phyloP scores from a whole-genome alignment of 352 stramenopile genomes.

The Phytophthora agathidicida region DNA sequence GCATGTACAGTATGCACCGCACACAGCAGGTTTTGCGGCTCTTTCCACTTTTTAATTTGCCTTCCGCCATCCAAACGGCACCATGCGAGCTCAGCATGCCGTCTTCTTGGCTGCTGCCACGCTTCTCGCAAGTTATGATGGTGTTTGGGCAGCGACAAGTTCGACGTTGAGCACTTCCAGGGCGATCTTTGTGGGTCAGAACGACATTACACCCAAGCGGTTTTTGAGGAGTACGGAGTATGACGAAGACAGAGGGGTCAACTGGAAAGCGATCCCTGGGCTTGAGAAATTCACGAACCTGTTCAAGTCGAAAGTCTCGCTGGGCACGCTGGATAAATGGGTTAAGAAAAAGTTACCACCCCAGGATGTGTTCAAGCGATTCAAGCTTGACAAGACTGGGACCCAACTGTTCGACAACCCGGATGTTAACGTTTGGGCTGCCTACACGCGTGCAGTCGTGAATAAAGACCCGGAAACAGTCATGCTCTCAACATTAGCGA shows the following conservation, averaged over 20 bases:
- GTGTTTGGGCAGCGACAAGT: neutral
- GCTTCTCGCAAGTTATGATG: neutral
- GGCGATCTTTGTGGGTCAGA: neutral
- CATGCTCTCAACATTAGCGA: neutral
- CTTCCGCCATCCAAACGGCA: too few species aligned
- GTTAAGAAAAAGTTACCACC: conserved; percentile 1
- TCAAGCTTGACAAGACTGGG: conserved; percentile 7
- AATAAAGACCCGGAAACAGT: conserved; percentile 1
- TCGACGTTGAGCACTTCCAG: neutral
- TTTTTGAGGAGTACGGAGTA: neutral
- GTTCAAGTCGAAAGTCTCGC: conserved; percentile 11
- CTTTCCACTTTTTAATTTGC: too few species aligned
- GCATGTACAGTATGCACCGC: too few species aligned
- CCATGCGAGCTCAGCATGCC: neutral
- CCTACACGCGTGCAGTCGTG: neutral
- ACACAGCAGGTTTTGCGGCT: too few species aligned
- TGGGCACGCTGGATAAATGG: neutral
- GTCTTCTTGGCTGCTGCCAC: neutral
- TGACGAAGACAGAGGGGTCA: conserved; percentile 10
- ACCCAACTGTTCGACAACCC: conserved; percentile 7
- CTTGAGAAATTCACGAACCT: neutral
- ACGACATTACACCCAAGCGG: neutral
- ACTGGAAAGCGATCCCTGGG: neutral
- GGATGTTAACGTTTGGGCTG: conserved; percentile 6
- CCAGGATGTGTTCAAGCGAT: neutral